Evolutionary conservation across 331 rosid genomes (phyloP), one percentile per base, ranked within the genome.

Genomic region (Rhamnella rubrinervis): DNA sequence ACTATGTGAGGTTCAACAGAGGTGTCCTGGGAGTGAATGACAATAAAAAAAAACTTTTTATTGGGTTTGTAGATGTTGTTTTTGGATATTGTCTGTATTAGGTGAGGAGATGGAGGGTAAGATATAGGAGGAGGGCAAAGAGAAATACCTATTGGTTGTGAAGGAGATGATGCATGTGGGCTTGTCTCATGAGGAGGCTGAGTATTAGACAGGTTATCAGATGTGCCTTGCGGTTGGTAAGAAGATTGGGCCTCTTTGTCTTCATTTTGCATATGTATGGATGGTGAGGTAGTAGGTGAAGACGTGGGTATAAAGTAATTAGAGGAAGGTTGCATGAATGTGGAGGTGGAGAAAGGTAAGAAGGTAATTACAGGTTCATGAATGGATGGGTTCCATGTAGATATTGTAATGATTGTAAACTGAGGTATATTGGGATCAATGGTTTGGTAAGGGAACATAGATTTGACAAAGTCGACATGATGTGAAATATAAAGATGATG

Each of bases 391-490:
- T 7, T 31, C 25, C 49, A 35, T 4, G 50, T 62, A 38, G 25
- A 47, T 1, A 35, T 0, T 4, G 25, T 15, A 26, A 1, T n/a
- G 10, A 11, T 16, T 38, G 26, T 2, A n/a, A 44, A 5, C 35
- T 15, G 3, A n/a, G 59, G 37, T 4, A 6, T 6, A 1, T 0
- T 8, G 15, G 23, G 62, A 21, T 5, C 6, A 21, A 10, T 58
- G 38, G 1, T 4, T 58, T 15, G 5, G 21, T 14, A 26, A 26
- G 73, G 65, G 40, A 69, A 69, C 0, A 39, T 11, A 0, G 55
- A 35, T 23, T 69, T 56, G 14, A 25, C 64, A 19, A 69, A 69
- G 40, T 21, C 17, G 5, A 69, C 73, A 69, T 69, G 65, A 5
- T 38, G 21, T 19, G 65, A 69, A 8, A 58, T 15, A 55, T 18